Conservation (phyloP, 805 yeast genomes). For the Candida loeiensis region DNA sequence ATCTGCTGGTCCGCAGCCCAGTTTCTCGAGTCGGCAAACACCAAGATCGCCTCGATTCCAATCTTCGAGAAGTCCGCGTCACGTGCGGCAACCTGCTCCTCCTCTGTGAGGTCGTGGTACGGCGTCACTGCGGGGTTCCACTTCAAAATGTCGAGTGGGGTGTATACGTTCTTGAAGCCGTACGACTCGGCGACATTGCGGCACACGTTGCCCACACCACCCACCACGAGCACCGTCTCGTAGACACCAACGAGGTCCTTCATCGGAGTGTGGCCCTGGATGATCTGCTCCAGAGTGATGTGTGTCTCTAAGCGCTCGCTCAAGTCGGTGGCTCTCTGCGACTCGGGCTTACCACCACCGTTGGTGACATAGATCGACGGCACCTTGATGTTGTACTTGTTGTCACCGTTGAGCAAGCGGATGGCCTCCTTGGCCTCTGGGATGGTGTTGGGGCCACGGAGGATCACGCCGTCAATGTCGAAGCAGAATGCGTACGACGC, state of each 20-base stretch:
- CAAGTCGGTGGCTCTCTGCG: slow-evolving; percentile 68
- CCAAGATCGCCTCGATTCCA: slow-evolving; percentile 75
- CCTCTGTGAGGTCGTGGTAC: slow-evolving; percentile 73
- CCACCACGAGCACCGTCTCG: slow-evolving; percentile 78
- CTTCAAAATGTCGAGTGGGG: slow-evolving; percentile 76
- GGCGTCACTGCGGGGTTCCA: slow-evolving; percentile 89
- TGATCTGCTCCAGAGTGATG: slow-evolving; percentile 73
- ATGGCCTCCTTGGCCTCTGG: slow-evolving; percentile 78
- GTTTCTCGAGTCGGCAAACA: slow-evolving; percentile 87
- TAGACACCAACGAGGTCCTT: slow-evolving; percentile 66
- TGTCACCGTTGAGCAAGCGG: slow-evolving; percentile 69
- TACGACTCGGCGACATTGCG: slow-evolving; percentile 78
- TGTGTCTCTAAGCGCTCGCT: slow-evolving; percentile 55
- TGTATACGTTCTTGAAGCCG: slow-evolving; percentile 79
- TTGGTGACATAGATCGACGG: slow-evolving; percentile 86
- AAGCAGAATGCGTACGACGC: slow-evolving; percentile 88
- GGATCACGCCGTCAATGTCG: slow-evolving; percentile 89
- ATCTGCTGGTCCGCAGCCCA: slow-evolving; percentile 95
- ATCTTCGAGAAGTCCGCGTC: slow-evolving; percentile 65
- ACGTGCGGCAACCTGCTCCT: slow-evolving; percentile 52
- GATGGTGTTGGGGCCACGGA: slow-evolving; percentile 79
- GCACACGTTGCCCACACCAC: slow-evolving; percentile 84
- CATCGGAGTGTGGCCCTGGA: slow-evolving; percentile 95
- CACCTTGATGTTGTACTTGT: slow-evolving; percentile 70
- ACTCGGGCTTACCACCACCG: slow-evolving; percentile 88